These are phyloP conservation scores for Eimeria praecox DNA, from an alignment of 169 alveolate species.

Conservation along the genomic window DNA sequence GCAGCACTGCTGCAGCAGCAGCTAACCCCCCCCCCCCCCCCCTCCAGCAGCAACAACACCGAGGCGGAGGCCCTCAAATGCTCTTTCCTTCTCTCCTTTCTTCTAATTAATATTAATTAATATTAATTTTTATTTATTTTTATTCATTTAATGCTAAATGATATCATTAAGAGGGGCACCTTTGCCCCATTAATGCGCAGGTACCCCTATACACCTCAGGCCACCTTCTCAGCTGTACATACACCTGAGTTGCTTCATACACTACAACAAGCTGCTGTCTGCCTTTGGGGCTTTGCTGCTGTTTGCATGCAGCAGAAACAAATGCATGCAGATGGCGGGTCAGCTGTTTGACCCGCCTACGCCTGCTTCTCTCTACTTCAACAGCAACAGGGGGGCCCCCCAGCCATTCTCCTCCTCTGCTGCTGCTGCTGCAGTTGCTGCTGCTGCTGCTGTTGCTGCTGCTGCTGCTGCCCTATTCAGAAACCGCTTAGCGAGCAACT, in stretches of 20 bases:
- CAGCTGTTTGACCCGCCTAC: not conserved
- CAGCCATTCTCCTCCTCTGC: too few relatives aligned
- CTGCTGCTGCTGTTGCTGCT: conserved; percentile 5
- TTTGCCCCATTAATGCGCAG: not conserved
- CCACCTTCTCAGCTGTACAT: not conserved
- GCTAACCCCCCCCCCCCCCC: too few relatives aligned
- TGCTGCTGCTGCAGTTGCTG: not conserved
- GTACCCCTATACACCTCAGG: too few relatives aligned
- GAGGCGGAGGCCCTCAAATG: not conserved
- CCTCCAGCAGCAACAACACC: not conserved
- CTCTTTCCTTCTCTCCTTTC: not conserved
- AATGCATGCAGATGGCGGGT: not conserved
- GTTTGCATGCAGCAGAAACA: conserved; percentile 27
- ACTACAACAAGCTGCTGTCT: not conserved
- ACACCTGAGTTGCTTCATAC: not conserved
- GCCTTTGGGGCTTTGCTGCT: conserved; percentile 1
- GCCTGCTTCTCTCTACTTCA: not conserved
- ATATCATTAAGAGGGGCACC: not conserved
- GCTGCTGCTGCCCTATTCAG: not conserved
- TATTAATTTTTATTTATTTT: conserved; percentile 4
- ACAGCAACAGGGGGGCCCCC: not conserved
- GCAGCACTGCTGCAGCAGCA: conserved; percentile 5
- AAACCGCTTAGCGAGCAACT: not conserved
- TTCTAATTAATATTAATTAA: too few relatives aligned
- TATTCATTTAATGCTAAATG: not conserved